phyloP scores from a whole-genome alignment of 1,139 yeast species.

The Arxiozyma bovina region DNA sequence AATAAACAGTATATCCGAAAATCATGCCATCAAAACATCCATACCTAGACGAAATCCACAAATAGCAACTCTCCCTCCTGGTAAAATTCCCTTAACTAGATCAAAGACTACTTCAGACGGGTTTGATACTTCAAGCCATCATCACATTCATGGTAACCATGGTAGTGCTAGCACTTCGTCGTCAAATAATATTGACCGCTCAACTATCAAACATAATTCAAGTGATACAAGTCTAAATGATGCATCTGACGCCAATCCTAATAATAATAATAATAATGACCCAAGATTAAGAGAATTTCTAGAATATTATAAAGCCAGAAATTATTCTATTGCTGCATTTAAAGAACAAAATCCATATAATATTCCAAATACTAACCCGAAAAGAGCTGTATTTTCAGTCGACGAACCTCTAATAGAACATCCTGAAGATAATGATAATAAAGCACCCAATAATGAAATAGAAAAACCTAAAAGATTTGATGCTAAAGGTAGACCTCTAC shows the following conservation, averaged over 20 bases:
- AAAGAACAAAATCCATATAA: slow-evolving; percentile 10
- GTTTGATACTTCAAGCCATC: slow-evolving; percentile 3
- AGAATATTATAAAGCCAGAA: slow-evolving; percentile 39
- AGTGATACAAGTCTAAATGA: not conserved
- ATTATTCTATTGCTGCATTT: slow-evolving; percentile 27
- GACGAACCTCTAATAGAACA: slow-evolving; percentile 1
- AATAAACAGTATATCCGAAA: not conserved
- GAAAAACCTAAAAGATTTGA: slow-evolving; percentile 21
- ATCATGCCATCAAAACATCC: not conserved
- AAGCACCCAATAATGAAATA: slow-evolving; percentile 3
- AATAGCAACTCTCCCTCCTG: not conserved
- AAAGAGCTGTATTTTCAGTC: slow-evolving; percentile 5
- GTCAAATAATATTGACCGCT: not conserved
- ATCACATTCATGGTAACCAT: slow-evolving; percentile 7
- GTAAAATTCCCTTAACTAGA: slow-evolving; percentile 1
- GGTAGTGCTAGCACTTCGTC: not conserved
- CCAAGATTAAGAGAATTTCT: slow-evolving; percentile 54
- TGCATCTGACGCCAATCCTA: not conserved
- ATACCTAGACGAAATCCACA: slow-evolving; percentile 4
- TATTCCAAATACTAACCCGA: not conserved
- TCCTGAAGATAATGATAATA: slow-evolving; percentile 4
- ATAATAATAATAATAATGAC: slow-evolving; percentile 31
- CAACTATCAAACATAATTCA: no score
- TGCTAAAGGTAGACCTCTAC: slow-evolving; percentile 37
- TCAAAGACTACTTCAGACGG: slow-evolving; percentile 12